Evolutionary conservation across 176 grass and related monocot genomes (phyloP).

Genomic region (Zizania latifolia): DNA sequence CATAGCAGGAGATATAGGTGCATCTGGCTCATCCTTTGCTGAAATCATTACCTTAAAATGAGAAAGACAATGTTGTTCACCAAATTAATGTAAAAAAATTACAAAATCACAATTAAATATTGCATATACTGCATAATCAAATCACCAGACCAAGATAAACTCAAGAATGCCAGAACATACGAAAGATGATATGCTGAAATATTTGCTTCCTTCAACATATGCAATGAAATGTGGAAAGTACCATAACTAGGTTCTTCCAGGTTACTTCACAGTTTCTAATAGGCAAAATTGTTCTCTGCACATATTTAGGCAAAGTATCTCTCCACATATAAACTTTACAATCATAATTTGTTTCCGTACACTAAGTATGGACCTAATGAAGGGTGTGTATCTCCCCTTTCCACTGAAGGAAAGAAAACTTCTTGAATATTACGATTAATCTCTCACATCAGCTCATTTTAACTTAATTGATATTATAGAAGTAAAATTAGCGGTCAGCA

Average conservation of each 20-base stretch:
- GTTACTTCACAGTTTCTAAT: background rate
- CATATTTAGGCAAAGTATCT: background rate
- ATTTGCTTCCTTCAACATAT: background rate
- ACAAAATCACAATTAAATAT: background rate
- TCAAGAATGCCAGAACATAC: background rate
- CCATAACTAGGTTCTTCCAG: background rate
- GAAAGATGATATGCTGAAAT: background rate
- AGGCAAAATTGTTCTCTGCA: background rate
- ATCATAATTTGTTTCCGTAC: background rate
- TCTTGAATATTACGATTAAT: background rate
- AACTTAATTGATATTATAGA: background rate
- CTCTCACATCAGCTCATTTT: background rate
- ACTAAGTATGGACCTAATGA: background rate
- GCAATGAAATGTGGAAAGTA: background rate
- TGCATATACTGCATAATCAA: background rate
- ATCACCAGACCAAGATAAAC: background rate
- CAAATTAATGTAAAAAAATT: slow-evolving; percentile 13
- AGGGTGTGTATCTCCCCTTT: slow-evolving; percentile 3
- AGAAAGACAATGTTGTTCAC: slow-evolving; percentile 2
- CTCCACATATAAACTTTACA: background rate
- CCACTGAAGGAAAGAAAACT: background rate
- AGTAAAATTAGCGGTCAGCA: background rate
- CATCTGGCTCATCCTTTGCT: slow-evolving; percentile 88
- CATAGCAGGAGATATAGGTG: slow-evolving; percentile 67
- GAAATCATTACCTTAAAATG: slow-evolving; percentile 77